phyloP scores from a whole-genome alignment of 768 basidiomycete genomes.

The Termitomyces sp. region DNA sequence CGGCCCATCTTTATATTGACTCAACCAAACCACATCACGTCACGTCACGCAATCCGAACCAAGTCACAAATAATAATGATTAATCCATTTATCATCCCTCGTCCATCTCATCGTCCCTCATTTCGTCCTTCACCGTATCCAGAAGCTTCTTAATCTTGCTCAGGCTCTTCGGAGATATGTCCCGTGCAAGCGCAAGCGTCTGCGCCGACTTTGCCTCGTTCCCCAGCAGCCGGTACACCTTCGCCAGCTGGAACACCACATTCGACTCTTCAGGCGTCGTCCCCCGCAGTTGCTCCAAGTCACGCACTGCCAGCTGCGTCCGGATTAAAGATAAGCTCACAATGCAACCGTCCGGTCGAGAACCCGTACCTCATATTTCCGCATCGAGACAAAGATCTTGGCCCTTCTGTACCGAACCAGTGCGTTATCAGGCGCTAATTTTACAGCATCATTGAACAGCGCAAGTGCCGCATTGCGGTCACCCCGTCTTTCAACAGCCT shows the following conservation, averaged over 20 bases:
- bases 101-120: slow-evolving; percentile 64
- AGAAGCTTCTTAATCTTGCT: slow-evolving; percentile 78
- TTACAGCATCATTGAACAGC: slow-evolving; percentile 78
- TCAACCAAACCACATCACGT: slow-evolving; percentile 4
- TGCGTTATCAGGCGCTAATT: slow-evolving; percentile 80
- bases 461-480: slow-evolving; percentile 70
- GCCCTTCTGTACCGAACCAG: slow-evolving; percentile 93
- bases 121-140: slow-evolving; percentile 61
- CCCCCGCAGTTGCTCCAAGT: slow-evolving; percentile 75
- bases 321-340: slow-evolving; percentile 14
- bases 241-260: slow-evolving; percentile 93
- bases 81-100: slow-evolving; percentile 45
- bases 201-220: slow-evolving; percentile 76
- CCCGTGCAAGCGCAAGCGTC: slow-evolving; percentile 84
- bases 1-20: slow-evolving; percentile 17
- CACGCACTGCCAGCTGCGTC: slow-evolving; percentile 69
- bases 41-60: slow-evolving; percentile 10
- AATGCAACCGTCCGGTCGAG: background rate
- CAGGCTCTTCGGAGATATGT: slow-evolving; percentile 88
- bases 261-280: slow-evolving; percentile 94
- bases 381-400: slow-evolving; percentile 82
- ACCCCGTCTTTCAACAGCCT: slow-evolving; percentile 88
- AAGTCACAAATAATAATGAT: slow-evolving; percentile 18
- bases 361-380: slow-evolving; percentile 70
- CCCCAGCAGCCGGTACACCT: slow-evolving; percentile 80